Evolutionary conservation across 1,284 basidiomycete genomes (phyloP), one percentile per base, ranked within the genome.

Genomic region (Ceratobasidium sp.): DNA sequence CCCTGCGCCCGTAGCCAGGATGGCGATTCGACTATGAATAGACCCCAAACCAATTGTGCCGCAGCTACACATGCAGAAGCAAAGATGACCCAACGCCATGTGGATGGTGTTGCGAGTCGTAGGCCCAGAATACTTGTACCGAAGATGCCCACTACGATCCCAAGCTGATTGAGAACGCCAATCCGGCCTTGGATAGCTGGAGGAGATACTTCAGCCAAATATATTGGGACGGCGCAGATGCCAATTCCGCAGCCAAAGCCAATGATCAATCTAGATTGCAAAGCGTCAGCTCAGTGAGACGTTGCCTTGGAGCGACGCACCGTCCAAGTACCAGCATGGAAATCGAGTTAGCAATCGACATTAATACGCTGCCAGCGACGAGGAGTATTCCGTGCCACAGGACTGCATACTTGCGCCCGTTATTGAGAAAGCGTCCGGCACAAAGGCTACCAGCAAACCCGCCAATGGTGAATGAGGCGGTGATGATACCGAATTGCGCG

Each of bases 141-240:
- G 83, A 93, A 89, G 72, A 96, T 90, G 22, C 93, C 93, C 50
- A 92, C 76, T 35, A 94, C 92, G 75, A 95, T 92, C 31, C 86
- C 89, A 40, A 96, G 81, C 76, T 96, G 95, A n/a, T 93, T 94
- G 42, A 96, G 82, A 27, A 94, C 91, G 31, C 94, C 91, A 70
- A 92, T 80, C 62, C 83, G 87, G n/a, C 91, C 91, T 73, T 85
- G 86, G 55, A 92, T 87, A 69, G 82, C 82, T 3, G 86, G 80
- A 0, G 91, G 92, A 0, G 93, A 87, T 13, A 96, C 88, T 76
- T 93, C 90, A 8, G 91, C 86, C 35, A 96, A 83, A 78, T 89
- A 96, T 52, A 96, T 86, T 7, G 94, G 94, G 0, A 88, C 87
- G n/a, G 94, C 85, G 74, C 93, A 96, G 3, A 96, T 82, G 20